Conservation (phyloP, 2,329 filamentous ascomycete genomes). For the Ilyonectria destructans region DNA sequence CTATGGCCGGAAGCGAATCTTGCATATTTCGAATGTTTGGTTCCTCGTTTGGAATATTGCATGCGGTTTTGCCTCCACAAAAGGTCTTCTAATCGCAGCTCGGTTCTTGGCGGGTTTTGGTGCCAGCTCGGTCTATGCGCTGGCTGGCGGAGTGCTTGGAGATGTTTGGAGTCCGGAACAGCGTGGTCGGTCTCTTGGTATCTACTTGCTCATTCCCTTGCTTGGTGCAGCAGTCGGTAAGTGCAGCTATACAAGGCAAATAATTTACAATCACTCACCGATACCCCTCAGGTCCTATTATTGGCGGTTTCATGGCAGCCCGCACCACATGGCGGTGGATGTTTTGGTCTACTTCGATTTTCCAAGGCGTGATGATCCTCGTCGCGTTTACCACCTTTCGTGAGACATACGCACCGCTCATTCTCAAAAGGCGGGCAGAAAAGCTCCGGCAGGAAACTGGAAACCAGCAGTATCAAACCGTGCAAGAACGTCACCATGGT, state of each 20-base stretch:
- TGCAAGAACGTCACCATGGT: slow-evolving; percentile 56
- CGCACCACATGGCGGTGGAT: slow-evolving; percentile 62
- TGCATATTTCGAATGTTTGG: slow-evolving; percentile 63
- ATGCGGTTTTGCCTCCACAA: slow-evolving; percentile 60
- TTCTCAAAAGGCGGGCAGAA: slow-evolving; percentile 54
- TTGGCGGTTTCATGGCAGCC: slow-evolving; percentile 59
- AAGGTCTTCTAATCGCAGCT: slow-evolving; percentile 60
- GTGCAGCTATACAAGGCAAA: slow-evolving; percentile 3
- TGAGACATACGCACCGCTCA: slow-evolving; percentile 58
- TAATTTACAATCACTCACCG: neutral
- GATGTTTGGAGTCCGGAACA: slow-evolving; percentile 65
- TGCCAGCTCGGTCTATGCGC: slow-evolving; percentile 62
- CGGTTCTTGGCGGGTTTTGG: slow-evolving; percentile 66
- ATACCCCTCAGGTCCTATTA: slow-evolving; percentile 52
- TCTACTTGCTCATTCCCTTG: slow-evolving; percentile 59
- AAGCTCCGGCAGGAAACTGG: slow-evolving; percentile 54
- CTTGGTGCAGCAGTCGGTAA: slow-evolving; percentile 57
- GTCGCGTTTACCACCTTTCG: slow-evolving; percentile 53
- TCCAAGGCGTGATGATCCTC: slow-evolving; percentile 57
- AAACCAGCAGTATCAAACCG: slow-evolving; percentile 50
- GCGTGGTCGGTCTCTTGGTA: slow-evolving; percentile 59
- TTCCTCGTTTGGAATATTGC: slow-evolving; percentile 67
- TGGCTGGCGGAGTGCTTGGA: slow-evolving; percentile 64
- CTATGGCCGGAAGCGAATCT: slow-evolving; percentile 61
- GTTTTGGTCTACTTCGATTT: slow-evolving; percentile 62